Conservation (phyloP, 352 stramenopile species). For the Synura sp. region DNA sequence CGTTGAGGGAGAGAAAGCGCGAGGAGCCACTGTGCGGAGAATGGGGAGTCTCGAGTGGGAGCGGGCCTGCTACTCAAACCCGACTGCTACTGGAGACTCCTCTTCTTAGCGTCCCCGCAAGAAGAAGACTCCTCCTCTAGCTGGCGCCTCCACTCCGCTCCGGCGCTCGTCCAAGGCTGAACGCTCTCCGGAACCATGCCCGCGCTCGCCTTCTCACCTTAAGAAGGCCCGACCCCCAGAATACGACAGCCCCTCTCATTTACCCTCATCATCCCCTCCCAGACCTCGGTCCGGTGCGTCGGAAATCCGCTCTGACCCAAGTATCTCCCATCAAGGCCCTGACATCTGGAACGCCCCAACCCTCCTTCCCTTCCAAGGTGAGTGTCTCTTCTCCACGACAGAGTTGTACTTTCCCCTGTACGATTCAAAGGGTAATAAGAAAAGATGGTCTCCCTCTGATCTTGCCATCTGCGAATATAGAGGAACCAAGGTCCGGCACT, state of each 20-base stretch:
- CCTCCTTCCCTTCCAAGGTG: not conserved
- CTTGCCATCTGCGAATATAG: constrained; percentile 20
- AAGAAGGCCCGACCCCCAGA: too few relatives aligned
- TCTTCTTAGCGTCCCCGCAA: not conserved
- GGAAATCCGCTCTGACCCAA: not conserved
- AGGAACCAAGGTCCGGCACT: not conserved
- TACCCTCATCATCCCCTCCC: not conserved
- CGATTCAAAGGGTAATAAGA: constrained; percentile 2
- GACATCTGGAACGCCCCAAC: not conserved
- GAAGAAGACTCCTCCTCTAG: not conserved
- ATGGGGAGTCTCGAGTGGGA: too few relatives aligned
- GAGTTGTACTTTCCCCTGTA: constrained; percentile 12
- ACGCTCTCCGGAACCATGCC: not conserved
- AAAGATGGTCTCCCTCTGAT: not conserved
- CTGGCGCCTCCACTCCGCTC: not conserved
- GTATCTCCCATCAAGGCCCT: constrained; percentile 2
- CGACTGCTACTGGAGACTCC: not conserved
- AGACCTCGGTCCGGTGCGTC: not conserved
- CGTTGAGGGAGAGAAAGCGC: too few relatives aligned
- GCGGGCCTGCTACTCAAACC: constrained; percentile 7
- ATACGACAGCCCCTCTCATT: not conserved
- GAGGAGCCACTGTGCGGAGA: too few relatives aligned
- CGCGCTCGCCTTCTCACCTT: not conserved
- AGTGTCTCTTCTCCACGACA: not conserved
- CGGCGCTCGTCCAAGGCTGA: constrained; percentile 3